Base-by-base conservation (phyloP, 257 asterid genomes). In the Petunia axillaris region DNA sequence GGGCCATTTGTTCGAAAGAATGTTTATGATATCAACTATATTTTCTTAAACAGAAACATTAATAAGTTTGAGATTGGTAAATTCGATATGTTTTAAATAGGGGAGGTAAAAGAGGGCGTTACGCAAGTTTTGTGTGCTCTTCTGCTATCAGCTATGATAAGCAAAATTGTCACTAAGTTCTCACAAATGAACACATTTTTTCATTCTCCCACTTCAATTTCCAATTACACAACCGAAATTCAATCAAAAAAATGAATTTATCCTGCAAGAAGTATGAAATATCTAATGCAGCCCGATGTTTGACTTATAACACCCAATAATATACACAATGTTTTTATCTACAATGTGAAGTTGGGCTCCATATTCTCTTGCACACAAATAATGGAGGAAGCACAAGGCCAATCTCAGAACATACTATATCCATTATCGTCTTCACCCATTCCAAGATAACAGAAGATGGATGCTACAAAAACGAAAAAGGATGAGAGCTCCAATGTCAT, bases 401-500 rank as follows among this genome's bases (percentile, higher is more conserved):
- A 5, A 50, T 73, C 11, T 82, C 87, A 94, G 70, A 91, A 82
- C 91, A 80, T 84, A 67, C 80, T 84, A 85, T 93, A 94, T 55
- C 90, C 91, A 39, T 25, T 25, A 25, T 90, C 95, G 55, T 91
- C 92, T 8, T 87, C 89, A 25, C 53, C 80, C 71, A 86, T 85
- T 80, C 89, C 94, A 67, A 94, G 73, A 84, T 68, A 90, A 85
- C 95, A 93, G 79, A 95, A 71, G 82, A 95, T 87, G 74, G 97
- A 91, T 76, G 84, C 62, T 35, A 87, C 85, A 64, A 95, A 87
- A 76, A 88, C 44, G 80, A 92, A 85, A 67, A 87, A 93, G 36
- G 99, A 95, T 3, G 97, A 92, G 78, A 93, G 97, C 85, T 91
- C 99, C 97, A 95, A 90, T 39, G 94, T 90, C 86, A 95, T 79